Percentiles rank a stretch among this genome's conserved stretches.
Evolutionary conservation across 257 asterid species (phyloP).

Genomic region (Salvia miltiorrhiza): DNA sequence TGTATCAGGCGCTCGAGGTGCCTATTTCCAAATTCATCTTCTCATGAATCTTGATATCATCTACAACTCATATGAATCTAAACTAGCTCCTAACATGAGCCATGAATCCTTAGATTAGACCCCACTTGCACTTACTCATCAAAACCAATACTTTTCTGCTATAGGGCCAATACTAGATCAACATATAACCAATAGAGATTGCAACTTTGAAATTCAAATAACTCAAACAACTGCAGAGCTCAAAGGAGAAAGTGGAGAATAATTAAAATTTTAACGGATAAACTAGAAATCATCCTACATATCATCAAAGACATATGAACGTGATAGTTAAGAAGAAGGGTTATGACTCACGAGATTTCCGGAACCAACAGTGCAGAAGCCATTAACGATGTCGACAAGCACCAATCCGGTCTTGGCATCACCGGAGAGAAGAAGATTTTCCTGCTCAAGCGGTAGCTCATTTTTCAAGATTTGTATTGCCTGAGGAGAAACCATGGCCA

Average conservation of each 20-base stretch:
- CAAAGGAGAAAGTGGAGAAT: background rate
- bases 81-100: background rate
- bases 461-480: constrained; percentile 39
- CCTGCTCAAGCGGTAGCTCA: constrained; percentile 66
- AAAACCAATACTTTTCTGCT: background rate
- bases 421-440: constrained; percentile 46
- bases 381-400: constrained; percentile 82
- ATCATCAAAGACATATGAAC: background rate
- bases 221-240: background rate
- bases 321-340: background rate
- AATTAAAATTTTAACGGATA: background rate
- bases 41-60: constrained; percentile 9
- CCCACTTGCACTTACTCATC: background rate
- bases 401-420: constrained; percentile 65
- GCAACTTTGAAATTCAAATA: background rate
- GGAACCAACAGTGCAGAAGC: constrained; percentile 94
- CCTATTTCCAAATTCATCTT: constrained; percentile 37
- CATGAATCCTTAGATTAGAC: background rate
- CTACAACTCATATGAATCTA: background rate
- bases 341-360: constrained; percentile 75
- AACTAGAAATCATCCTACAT: background rate
- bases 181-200: background rate
- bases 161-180: background rate
- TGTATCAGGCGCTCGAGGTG: constrained; percentile 65
- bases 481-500: constrained; percentile 24